Conservation (phyloP, 345 rosid genomes). For the Noccaea caerulescens region DNA sequence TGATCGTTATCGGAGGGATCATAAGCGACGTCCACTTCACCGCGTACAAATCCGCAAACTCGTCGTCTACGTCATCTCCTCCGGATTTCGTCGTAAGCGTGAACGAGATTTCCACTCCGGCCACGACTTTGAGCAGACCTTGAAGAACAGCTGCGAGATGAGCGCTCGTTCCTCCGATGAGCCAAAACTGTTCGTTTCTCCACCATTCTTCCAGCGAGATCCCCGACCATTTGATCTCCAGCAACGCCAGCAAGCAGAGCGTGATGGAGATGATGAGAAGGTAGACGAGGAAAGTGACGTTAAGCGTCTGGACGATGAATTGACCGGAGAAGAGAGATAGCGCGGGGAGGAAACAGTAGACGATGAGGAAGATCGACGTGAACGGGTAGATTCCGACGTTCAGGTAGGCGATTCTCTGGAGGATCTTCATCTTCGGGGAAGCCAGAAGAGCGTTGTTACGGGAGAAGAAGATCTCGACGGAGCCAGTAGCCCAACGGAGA, state of each 20-base stretch:
- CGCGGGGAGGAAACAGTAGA: conserved; percentile 97
- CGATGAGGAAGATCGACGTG: conserved; percentile 90
- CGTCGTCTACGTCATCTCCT: conserved; percentile 91
- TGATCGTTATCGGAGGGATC: conserved; percentile 92
- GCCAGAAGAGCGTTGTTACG: conserved; percentile 93
- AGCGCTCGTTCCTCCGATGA: conserved; percentile 96
- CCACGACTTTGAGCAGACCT: conserved; percentile 84
- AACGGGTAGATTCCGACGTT: conserved; percentile 98
- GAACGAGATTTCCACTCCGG: conserved; percentile 94
- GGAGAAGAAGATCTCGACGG: conserved; percentile 96
- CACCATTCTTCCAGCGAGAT: conserved; percentile 94
- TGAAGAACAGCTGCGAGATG: conserved; percentile 97
- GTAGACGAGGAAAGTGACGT: conserved; percentile 84
- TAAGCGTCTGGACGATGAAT: conserved; percentile 82
- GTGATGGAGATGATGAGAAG: conserved; percentile 79
- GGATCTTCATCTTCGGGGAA: conserved; percentile 81
- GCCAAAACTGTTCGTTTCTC: conserved; percentile 99
- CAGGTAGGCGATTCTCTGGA: conserved; percentile 90
- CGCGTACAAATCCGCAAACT: conserved; percentile 84
- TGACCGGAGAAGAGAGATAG: conserved; percentile 96
- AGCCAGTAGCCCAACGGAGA: conserved; percentile 98
- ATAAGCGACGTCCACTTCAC: conserved; percentile 89
- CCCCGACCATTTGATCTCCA: conserved; percentile 98
- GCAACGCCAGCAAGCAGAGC: conserved; percentile 77
- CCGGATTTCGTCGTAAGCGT: conserved; percentile 84